phyloP scores from a whole-genome alignment of 164 flowering plant genomes.

The Sedum album region DNA sequence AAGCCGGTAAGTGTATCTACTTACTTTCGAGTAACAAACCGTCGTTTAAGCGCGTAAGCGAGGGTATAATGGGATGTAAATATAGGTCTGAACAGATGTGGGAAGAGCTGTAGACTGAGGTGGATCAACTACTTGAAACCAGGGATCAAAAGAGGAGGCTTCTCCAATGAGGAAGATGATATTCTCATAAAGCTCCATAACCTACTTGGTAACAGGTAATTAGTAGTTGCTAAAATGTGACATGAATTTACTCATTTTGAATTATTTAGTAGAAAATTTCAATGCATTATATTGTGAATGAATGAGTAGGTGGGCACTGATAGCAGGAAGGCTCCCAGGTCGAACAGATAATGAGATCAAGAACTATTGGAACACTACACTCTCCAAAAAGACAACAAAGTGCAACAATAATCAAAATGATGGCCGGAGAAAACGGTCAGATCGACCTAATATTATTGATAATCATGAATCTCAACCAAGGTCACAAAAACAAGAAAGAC shows the following conservation, averaged over 20 bases:
- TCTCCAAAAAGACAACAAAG: background rate
- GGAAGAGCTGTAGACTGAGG: constrained; percentile 12
- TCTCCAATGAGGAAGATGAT: constrained; percentile 6
- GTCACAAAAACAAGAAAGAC: background rate
- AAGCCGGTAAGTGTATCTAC: constrained; percentile 6
- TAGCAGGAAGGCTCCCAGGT: constrained; percentile 12
- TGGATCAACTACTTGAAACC: constrained; percentile 12
- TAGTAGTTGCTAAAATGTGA: too few relatives aligned
- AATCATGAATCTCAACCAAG: background rate
- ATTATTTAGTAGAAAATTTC: too few relatives aligned
- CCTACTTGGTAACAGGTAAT: constrained; percentile 10
- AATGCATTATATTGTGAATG: background rate
- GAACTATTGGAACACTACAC: constrained; percentile 12
- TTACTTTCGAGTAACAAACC: too few relatives aligned
- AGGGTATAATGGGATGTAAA: background rate
- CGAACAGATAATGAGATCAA: constrained; percentile 14
- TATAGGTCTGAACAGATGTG: constrained; percentile 11
- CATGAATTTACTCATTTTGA: too few relatives aligned
- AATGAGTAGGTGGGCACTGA: constrained; percentile 2
- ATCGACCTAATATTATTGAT: background rate
- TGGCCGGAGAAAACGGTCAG: background rate
- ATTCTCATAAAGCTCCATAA: constrained; percentile 7
- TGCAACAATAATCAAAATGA: background rate
- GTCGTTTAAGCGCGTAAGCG: too few relatives aligned
- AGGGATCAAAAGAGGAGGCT: constrained; percentile 7